phyloP scores from a whole-genome alignment of 169 alveolate genomes.

The Eimeria brunetti region DNA sequence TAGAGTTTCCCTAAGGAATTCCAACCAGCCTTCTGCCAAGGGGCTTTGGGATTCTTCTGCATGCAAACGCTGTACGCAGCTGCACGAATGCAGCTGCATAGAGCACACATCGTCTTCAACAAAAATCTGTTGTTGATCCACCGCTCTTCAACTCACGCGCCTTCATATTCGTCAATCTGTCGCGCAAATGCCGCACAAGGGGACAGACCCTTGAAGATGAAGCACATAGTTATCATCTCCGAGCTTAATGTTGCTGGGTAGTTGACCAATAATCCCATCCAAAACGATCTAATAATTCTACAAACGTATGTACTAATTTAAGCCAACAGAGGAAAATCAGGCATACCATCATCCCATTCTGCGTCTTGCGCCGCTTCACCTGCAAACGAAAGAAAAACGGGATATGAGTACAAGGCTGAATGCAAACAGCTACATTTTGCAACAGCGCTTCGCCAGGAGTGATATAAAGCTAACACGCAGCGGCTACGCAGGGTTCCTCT shows the following conservation, averaged over 20 bases:
- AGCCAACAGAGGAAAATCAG: background rate
- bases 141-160: background rate
- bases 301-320: background rate
- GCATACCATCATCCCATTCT: constrained; percentile 66
- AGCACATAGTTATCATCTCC: background rate
- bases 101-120: background rate
- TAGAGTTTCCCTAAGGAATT: background rate
- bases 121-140: background rate
- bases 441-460: background rate
- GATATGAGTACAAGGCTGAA: background rate
- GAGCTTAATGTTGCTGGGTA: background rate
- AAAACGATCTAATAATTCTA: background rate
- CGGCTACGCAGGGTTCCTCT: background rate
- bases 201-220: background rate
- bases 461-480: background rate
- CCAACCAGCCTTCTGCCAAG: background rate
- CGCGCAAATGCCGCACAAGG: background rate
- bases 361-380: constrained; percentile 65
- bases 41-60: background rate
- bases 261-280: background rate
- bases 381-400: constrained; percentile 9
- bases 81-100: background rate
- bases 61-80: background rate
- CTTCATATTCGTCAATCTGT: background rate
- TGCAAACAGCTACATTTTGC: background rate